phyloP scores from a whole-genome alignment of 768 basidiomycete species.

The Coprinopsis marcescibilis region DNA sequence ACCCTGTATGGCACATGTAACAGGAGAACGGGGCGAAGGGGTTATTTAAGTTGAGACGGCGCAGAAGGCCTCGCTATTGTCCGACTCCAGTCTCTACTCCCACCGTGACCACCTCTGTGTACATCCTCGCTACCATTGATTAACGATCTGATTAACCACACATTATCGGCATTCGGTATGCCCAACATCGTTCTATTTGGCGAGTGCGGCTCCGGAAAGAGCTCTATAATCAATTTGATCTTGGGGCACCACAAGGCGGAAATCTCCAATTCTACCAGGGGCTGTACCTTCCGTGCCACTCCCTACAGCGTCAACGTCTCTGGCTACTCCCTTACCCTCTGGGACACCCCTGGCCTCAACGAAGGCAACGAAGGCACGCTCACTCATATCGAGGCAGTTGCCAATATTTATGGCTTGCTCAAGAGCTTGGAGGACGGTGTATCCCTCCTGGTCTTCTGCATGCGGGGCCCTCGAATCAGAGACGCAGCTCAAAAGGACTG shows the following conservation, averaged over 20 bases:
- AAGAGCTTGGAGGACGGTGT: slow-evolving; percentile 29
- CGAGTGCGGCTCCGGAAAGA: slow-evolving; percentile 26
- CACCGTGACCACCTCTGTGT: too few species aligned
- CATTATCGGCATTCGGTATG: too few species aligned
- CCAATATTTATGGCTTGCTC: slow-evolving; percentile 24
- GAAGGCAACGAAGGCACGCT: slow-evolving; percentile 12
- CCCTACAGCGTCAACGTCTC: slow-evolving; percentile 21
- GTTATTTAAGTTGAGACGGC: too few species aligned
- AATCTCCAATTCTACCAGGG: slow-evolving; percentile 25
- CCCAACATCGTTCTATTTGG: slow-evolving; percentile 31
- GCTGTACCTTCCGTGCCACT: slow-evolving; percentile 30
- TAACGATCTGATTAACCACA: too few species aligned
- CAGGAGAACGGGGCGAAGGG: too few species aligned
- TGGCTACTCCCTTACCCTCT: slow-evolving; percentile 21
- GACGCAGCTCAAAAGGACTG: slow-evolving; percentile 31
- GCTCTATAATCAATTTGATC: slow-evolving; percentile 29
- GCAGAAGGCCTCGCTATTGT: too few species aligned
- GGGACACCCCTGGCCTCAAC: slow-evolving; percentile 33
- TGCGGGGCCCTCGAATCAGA: slow-evolving; percentile 33
- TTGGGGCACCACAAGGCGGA: slow-evolving; percentile 16
- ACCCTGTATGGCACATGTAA: too few species aligned
- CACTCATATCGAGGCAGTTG: slow-evolving; percentile 16
- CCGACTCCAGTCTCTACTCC: too few species aligned
- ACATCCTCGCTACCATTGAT: too few species aligned
- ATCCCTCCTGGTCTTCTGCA: slow-evolving; percentile 34